Percentiles rank a stretch among this genome's conserved stretches.
These are phyloP conservation scores for Hamamelis virginiana DNA, from an alignment of 164 flowering plant species.

Conservation along the genomic window DNA sequence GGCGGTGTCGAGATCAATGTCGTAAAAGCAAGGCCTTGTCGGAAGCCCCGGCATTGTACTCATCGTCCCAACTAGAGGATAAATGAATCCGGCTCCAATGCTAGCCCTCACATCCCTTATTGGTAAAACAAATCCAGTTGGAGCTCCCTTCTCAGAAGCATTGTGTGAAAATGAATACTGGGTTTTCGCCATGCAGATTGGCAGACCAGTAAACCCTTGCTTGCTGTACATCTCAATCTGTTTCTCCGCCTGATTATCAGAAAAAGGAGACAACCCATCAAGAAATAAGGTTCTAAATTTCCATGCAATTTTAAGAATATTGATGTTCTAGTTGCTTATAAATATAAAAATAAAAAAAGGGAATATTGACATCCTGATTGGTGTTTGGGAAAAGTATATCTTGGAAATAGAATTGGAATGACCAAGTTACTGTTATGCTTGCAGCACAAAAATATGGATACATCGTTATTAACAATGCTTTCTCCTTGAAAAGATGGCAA, in stretches of 20 bases:
- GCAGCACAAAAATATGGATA: too few relatives aligned
- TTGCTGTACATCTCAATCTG: constrained; percentile 90
- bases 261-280: neutral
- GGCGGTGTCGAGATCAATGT: constrained; percentile 79
- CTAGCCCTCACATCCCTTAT: constrained; percentile 91
- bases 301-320: neutral
- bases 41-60: constrained; percentile 99
- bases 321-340: too few relatives aligned
- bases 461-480: too few relatives aligned
- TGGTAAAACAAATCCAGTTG: constrained; percentile 80
- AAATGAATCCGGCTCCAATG: constrained; percentile 98
- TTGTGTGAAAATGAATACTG: constrained; percentile 91
- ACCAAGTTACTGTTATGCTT: too few relatives aligned
- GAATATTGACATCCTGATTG: too few relatives aligned
- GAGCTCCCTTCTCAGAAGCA: constrained; percentile 85
- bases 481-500: neutral
- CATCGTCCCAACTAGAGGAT: constrained; percentile 96
- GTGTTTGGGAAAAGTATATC: too few relatives aligned
- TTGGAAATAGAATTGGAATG: too few relatives aligned
- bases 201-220: constrained; percentile 85
- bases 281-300: neutral
- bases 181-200: constrained; percentile 99
- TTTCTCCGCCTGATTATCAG: constrained; percentile 76
- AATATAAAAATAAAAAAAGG: too few relatives aligned
- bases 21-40: constrained; percentile 96